phyloP scores from a whole-genome alignment of 129 eudicot genomes.

The Pseudognaphalium luteoalbum region DNA sequence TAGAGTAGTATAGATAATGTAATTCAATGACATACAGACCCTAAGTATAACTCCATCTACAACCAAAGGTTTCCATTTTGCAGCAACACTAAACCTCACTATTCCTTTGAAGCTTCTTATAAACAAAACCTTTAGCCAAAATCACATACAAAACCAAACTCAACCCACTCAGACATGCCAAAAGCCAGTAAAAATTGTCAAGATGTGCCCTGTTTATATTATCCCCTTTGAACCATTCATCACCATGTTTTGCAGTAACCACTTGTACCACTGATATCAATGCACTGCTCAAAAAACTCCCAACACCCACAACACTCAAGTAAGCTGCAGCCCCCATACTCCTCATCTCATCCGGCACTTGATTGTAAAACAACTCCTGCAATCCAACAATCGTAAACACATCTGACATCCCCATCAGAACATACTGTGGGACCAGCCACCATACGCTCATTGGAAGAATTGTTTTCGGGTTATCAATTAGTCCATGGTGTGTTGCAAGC shows the following conservation, averaged over 20 bases:
- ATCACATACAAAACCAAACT: background rate
- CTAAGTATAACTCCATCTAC: background rate
- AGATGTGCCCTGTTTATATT: constrained; percentile 44
- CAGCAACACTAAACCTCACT: background rate
- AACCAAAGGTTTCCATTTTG: background rate
- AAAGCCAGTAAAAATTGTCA: constrained; percentile 50
- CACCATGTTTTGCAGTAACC: constrained; percentile 35
- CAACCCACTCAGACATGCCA: constrained; percentile 45
- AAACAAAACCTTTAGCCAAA: constrained; percentile 38
- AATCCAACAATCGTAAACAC: constrained; percentile 52
- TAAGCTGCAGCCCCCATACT: constrained; percentile 56
- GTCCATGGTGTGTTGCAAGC: constrained; percentile 36
- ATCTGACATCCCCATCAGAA: constrained; percentile 43
- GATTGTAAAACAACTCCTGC: constrained; percentile 61
- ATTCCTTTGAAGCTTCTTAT: background rate
- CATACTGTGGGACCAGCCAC: constrained; percentile 57
- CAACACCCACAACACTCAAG: constrained; percentile 45
- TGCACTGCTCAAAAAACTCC: constrained; percentile 46
- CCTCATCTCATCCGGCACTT: constrained; percentile 55
- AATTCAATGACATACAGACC: background rate
- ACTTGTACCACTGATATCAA: constrained; percentile 38
- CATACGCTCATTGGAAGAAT: constrained; percentile 41
- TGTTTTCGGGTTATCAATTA: constrained; percentile 29
- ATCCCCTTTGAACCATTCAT: constrained; percentile 46
- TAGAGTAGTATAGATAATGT: background rate